Percentiles rank a stretch among this genome's conserved stretches.
Conservation (phyloP, 176 grass and related monocot species). For the Carex parvula region DNA sequence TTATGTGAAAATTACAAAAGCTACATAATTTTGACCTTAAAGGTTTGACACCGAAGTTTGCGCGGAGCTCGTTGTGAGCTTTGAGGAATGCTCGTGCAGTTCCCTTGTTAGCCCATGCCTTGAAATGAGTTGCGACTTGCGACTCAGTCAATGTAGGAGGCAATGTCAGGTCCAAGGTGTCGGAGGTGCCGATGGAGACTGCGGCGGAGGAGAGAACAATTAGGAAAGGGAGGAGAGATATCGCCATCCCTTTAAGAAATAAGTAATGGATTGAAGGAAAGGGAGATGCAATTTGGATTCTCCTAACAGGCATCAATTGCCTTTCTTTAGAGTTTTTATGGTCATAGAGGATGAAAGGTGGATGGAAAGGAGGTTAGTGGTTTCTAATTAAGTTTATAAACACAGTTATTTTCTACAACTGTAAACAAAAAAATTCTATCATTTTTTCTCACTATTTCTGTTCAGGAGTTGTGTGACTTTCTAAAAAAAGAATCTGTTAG, state of each 20-base stretch:
- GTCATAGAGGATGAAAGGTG: background rate
- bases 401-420: constrained; percentile 16
- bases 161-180: background rate
- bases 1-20: background rate
- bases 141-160: background rate
- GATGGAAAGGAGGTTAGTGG: background rate
- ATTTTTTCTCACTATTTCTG: constrained; percentile 2
- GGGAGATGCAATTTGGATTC: constrained; percentile 3
- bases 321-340: constrained; percentile 22
- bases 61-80: constrained; percentile 53
- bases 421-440: background rate
- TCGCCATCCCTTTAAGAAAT: constrained; percentile 5
- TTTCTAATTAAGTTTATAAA: background rate
- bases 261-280: background rate
- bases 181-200: background rate
- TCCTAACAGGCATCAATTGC: constrained; percentile 16
- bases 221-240: constrained; percentile 23
- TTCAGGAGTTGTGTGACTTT: background rate
- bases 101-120: constrained; percentile 18
- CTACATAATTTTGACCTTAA: background rate
- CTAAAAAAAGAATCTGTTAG: constrained; percentile 13
- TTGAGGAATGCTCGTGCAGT: constrained; percentile 41
- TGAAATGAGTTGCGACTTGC: background rate
- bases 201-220: constrained; percentile 6
- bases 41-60: constrained; percentile 28